These are phyloP conservation scores for Theileria orientalis DNA, from an alignment of 169 alveolate species.

Conservation along the genomic window DNA sequence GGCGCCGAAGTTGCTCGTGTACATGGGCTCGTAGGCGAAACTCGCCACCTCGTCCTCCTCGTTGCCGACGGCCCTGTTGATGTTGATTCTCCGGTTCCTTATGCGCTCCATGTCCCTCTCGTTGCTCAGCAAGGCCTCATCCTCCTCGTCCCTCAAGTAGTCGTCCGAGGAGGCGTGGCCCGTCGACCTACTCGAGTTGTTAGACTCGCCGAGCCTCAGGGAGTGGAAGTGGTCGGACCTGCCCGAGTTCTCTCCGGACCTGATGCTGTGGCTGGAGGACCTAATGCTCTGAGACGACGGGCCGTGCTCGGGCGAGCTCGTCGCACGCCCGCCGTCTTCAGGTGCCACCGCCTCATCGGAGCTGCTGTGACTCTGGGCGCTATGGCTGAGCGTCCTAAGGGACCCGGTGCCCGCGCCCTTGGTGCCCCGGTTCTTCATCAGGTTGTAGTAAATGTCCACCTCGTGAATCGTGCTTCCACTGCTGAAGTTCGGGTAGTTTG, in stretches of 20 bases:
- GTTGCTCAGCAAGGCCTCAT: too few relatives aligned
- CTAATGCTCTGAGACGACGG: neutral
- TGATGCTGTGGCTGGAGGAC: neutral
- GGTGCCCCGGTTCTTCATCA: constrained; percentile 4
- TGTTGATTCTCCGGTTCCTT: constrained; percentile 3
- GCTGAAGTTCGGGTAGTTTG: constrained; percentile 62
- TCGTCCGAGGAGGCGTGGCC: too few relatives aligned
- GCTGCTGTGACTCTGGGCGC: neutral
- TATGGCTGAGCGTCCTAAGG: neutral
- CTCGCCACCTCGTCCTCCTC: neutral
- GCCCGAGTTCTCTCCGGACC: neutral
- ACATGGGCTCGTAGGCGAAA: neutral
- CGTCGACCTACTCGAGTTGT: too few relatives aligned
- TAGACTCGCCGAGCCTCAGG: too few relatives aligned
- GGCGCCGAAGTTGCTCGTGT: neutral
- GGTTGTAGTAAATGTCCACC: constrained; percentile 16
- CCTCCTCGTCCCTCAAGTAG: neutral
- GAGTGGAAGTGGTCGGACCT: too few relatives aligned
- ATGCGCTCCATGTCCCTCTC: neutral
- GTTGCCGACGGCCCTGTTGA: constrained; percentile 3
- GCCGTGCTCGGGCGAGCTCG: neutral
- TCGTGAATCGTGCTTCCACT: neutral
- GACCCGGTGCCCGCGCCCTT: neutral
- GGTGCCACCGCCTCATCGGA: neutral
- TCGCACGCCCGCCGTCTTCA: neutral